Percentiles rank a stretch among this genome's conserved stretches.
Conservation (phyloP, 2,329 filamentous ascomycete species). For the Aspergillus fischeri region DNA sequence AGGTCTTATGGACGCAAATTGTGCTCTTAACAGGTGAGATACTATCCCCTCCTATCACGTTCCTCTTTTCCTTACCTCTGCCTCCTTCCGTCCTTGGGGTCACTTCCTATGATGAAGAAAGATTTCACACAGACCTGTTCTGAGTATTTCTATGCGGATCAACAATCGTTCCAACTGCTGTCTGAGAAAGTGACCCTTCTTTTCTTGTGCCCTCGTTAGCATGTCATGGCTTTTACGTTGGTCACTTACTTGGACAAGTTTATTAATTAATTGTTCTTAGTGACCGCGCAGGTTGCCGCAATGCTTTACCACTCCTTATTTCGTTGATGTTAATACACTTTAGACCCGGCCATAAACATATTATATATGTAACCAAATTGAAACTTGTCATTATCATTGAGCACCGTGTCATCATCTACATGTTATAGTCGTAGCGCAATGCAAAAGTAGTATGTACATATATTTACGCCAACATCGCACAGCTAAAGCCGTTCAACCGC, state of each 20-base stretch:
- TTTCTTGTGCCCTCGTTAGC: slow-evolving; percentile 5
- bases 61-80: slow-evolving; percentile 1
- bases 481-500: too few species aligned
- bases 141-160: slow-evolving; percentile 56
- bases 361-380: background rate
- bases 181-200: slow-evolving; percentile 38
- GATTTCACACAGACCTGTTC: slow-evolving; percentile 60
- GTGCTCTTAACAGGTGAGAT: background rate
- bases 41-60: background rate
- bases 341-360: background rate
- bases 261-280: too few species aligned
- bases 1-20: slow-evolving; percentile 5
- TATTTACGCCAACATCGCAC: background rate
- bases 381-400: background rate
- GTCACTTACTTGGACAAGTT: background rate
- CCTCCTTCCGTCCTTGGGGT: slow-evolving; percentile 1
- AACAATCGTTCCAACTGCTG: slow-evolving; percentile 45
- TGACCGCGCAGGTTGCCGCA: too few species aligned
- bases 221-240: background rate
- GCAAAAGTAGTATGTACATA: background rate
- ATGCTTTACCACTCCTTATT: background rate
- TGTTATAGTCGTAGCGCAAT: background rate
- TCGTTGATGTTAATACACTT: background rate
- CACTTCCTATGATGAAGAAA: slow-evolving; percentile 50
- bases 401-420: background rate